Percentiles rank a stretch among this genome's conserved stretches.
Conservation (phyloP, 2,329 filamentous ascomycete genomes). For the Trichoderma cornu-damae region DNA sequence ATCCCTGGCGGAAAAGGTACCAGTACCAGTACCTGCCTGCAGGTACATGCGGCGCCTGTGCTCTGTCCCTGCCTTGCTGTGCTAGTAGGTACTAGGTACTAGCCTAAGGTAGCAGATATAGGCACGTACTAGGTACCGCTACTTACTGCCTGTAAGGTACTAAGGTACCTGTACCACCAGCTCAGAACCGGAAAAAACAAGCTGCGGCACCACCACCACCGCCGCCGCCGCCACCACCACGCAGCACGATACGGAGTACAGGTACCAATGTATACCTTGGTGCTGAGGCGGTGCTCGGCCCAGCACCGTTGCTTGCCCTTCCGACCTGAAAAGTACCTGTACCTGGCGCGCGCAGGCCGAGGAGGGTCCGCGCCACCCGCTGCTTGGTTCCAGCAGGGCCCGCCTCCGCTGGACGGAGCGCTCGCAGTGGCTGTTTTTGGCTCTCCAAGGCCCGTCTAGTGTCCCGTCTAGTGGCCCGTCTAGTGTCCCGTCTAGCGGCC, state of each 20-base stretch:
- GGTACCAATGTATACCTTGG: too few species aligned
- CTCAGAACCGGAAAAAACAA: too few species aligned
- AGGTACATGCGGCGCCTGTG: too few species aligned
- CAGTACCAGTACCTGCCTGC: neutral
- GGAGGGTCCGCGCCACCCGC: constrained; percentile 19
- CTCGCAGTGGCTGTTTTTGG: constrained; percentile 12
- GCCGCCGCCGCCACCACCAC: neutral
- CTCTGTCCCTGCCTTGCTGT: too few species aligned
- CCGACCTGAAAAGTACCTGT: neutral
- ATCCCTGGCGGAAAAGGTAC: neutral
- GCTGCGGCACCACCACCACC: neutral
- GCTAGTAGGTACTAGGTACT: too few species aligned
- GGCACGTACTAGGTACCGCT: too few species aligned
- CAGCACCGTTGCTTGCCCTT: too few species aligned
- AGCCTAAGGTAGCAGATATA: too few species aligned
- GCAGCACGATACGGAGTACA: too few species aligned
- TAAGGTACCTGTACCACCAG: too few species aligned
- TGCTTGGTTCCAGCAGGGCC: constrained; percentile 18
- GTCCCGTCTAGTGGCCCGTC: constrained; percentile 5
- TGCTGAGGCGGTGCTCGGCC: too few species aligned
- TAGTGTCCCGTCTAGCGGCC: neutral
- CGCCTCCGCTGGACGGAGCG: constrained; percentile 16
- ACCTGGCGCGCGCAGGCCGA: neutral
- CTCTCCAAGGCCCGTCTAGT: neutral
- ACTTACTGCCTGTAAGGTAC: too few species aligned